Evolutionary conservation across 2,329 filamentous ascomycete species (phyloP).

Genomic region (Aspergillus brasiliensis): DNA sequence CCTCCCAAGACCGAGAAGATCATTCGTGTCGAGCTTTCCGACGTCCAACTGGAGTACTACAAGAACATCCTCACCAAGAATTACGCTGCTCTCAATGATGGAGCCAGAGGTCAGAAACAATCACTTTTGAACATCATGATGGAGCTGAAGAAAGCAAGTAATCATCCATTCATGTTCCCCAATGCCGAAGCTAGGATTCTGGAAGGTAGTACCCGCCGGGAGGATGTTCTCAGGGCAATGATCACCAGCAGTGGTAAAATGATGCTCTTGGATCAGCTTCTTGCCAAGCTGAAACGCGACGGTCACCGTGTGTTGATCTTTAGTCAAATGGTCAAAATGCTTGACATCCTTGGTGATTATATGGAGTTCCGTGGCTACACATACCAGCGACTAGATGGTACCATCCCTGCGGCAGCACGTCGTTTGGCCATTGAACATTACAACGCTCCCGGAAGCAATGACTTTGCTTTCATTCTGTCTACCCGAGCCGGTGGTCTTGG

Average conservation of each 20-base stretch:
- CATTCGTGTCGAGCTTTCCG: constrained; percentile 93
- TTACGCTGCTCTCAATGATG: constrained; percentile 90
- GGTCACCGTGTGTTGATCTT: constrained; percentile 96
- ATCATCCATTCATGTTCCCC: constrained; percentile 97
- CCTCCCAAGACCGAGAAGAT: constrained; percentile 99
- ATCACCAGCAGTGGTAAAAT: constrained; percentile 99
- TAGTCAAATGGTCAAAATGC: constrained; percentile 99
- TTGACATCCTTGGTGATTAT: constrained; percentile 94
- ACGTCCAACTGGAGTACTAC: constrained; percentile 96
- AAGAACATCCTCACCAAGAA: constrained; percentile 98
- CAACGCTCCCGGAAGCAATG: constrained; percentile 92
- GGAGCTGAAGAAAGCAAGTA: constrained; percentile 99
- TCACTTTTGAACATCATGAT: constrained; percentile 98
- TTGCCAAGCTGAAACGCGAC: constrained; percentile 89
- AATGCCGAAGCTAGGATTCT: constrained; percentile 90
- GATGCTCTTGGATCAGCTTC: constrained; percentile 96
- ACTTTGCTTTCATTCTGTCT: constrained; percentile 94
- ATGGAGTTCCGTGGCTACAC: constrained; percentile 90
- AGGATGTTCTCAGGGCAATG: constrained; percentile 87
- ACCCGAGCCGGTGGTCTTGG: constrained; percentile 96
- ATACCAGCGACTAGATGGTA: constrained; percentile 93
- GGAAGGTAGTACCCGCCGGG: constrained; percentile 75
- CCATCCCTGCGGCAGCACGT: constrained; percentile 82
- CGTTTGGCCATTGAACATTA: constrained; percentile 97
- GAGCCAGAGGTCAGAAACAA: constrained; percentile 86